Evolutionary conservation across 2,329 filamentous ascomycete genomes (phyloP).

Genomic region (Colletotrichum somersetense): DNA sequence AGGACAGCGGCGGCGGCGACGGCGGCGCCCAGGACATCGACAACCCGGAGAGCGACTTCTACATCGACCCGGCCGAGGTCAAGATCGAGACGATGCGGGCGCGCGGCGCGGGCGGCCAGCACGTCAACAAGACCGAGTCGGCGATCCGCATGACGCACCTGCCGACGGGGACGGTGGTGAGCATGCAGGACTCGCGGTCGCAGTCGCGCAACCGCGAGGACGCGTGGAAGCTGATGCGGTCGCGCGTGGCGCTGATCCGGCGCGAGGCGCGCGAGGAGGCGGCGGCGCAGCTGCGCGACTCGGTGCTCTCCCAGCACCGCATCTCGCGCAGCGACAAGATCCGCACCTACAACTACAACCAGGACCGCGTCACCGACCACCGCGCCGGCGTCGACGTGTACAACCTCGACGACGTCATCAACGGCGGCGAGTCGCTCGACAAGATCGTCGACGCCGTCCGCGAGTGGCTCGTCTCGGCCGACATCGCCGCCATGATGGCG

Average conservation of each 20-base stretch:
- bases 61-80: constrained; percentile 87
- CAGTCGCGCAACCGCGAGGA: constrained; percentile 90
- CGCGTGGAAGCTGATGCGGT: constrained; percentile 87
- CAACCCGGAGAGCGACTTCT: constrained; percentile 92
- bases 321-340: constrained; percentile 96
- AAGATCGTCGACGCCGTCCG: constrained; percentile 82
- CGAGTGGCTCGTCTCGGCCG: constrained; percentile 80
- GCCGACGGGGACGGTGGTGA: constrained; percentile 87
- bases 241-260: constrained; percentile 82
- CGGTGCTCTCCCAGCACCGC: constrained; percentile 81
- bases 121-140: constrained; percentile 98
- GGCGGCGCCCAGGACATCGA: constrained; percentile 71
- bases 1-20: constrained; percentile 56
- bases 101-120: constrained; percentile 92
- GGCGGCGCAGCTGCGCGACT: constrained; percentile 78
- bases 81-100: constrained; percentile 90
- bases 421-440: constrained; percentile 78
- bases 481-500: constrained; percentile 79
- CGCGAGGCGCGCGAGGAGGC: constrained; percentile 88
- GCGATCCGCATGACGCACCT: constrained; percentile 92
- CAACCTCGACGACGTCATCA: constrained; percentile 84
- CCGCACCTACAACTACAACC: constrained; percentile 85
- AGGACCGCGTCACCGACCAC: constrained; percentile 89
- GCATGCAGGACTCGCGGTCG: constrained; percentile 92
- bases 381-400: constrained; percentile 83